A percentile compares a stretch with the other conserved stretches of the same genome.
Evolutionary conservation across 768 basidiomycete genomes (phyloP).

Genomic region (Botryobasidium botryosum): DNA sequence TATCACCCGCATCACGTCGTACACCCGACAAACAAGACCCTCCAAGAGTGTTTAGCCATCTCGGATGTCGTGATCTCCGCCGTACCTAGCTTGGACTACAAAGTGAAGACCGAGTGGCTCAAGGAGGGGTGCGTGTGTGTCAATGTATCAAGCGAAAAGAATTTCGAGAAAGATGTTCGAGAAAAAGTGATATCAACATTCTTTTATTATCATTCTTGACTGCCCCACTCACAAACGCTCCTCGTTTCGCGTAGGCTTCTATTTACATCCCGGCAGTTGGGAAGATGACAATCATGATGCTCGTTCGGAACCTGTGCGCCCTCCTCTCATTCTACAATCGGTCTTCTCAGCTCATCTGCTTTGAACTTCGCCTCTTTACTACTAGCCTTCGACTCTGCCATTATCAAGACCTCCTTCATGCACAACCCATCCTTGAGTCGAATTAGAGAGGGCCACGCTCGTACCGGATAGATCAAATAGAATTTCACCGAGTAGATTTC

Average conservation of each 20-base stretch:
- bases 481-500: no score
- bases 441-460: no score
- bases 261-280: conserved; percentile 94
- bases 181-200: conserved; percentile 50
- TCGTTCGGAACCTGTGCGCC: conserved; percentile 82
- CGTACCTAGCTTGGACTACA: conserved; percentile 72
- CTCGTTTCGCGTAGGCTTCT: conserved; percentile 43
- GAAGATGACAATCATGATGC: conserved; percentile 93
- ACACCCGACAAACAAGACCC: conserved; percentile 44
- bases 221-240: neutral
- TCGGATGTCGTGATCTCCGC: conserved; percentile 93
- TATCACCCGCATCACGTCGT: conserved; percentile 79
- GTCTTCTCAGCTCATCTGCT: neutral
- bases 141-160: conserved; percentile 90
- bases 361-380: no score
- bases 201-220: neutral
- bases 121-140: conserved; percentile 90
- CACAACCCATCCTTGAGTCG: neutral
- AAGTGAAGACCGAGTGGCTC: conserved; percentile 72
- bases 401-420: conserved; percentile 18
- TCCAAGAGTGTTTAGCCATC: conserved; percentile 64
- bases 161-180: conserved; percentile 84
- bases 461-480: no score
- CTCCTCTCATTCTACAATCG: neutral
- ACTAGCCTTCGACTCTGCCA: conserved; percentile 18